Conservation (phyloP, 495 filamentous ascomycete genomes). For the Neurospora sublineolata region DNA sequence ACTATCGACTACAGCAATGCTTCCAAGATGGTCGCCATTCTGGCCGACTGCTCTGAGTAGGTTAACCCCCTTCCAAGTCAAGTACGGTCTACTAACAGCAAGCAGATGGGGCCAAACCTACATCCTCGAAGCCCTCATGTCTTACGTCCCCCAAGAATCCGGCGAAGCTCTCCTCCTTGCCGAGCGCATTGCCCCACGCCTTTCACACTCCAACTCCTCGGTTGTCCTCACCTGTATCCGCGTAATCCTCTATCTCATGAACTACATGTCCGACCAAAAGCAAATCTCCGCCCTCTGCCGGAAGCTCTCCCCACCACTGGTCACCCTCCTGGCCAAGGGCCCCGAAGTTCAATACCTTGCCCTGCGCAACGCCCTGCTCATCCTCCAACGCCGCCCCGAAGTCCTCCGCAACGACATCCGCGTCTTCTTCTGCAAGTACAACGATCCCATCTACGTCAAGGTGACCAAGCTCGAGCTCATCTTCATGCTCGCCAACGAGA, state of each 20-base stretch:
- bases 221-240: conserved; percentile 93
- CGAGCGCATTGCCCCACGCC: conserved; percentile 82
- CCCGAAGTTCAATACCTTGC: conserved; percentile 98
- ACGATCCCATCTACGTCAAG: conserved; percentile 96
- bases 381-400: conserved; percentile 90
- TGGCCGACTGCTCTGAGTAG: conserved; percentile 95
- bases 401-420: conserved; percentile 94
- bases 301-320: conserved; percentile 93
- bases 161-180: conserved; percentile 80
- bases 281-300: conserved; percentile 80
- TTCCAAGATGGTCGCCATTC: conserved; percentile 92
- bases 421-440: conserved; percentile 99
- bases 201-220: conserved; percentile 92
- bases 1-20: conserved; percentile 96
- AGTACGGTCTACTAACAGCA: conserved; percentile 11
- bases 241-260: conserved; percentile 96
- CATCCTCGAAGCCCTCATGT: conserved; percentile 96
- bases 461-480: conserved; percentile 97
- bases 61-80: conserved; percentile 15
- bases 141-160: conserved; percentile 88
- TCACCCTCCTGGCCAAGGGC: conserved; percentile 89
- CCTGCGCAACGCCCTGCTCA: conserved; percentile 85
- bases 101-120: conserved; percentile 96
- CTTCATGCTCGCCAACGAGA: conserved; percentile 97
- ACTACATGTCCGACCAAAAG: conserved; percentile 92